Conservation (phyloP, 2,329 filamentous ascomycete genomes). For the Curvularia verruculosa region DNA sequence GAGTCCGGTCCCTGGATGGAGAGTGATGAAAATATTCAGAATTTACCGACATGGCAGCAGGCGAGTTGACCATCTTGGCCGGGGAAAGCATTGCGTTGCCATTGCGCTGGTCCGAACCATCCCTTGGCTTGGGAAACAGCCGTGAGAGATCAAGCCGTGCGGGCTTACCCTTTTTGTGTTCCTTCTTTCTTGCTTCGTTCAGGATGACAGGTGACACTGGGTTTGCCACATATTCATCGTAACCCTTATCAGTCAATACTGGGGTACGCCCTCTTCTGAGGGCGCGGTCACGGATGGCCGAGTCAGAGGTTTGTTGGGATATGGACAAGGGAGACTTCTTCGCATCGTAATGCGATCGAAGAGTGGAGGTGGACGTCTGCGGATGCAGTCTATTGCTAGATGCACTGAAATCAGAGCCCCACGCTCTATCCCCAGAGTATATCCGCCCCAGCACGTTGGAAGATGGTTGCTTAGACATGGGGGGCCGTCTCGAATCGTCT, state of each 20-base stretch:
- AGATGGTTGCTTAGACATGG: constrained; percentile 41
- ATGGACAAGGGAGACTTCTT: constrained; percentile 49
- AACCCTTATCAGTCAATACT: constrained; percentile 25
- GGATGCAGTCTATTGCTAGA: constrained; percentile 37
- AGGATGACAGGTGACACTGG: constrained; percentile 31
- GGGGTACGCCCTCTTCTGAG: constrained; percentile 48
- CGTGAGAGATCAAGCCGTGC: constrained; percentile 51
- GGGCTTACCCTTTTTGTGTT: constrained; percentile 44
- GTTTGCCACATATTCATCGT: constrained; percentile 22
- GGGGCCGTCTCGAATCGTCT: constrained; percentile 29
- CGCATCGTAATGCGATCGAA: constrained; percentile 53
- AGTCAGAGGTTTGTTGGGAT: constrained; percentile 54
- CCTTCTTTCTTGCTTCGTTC: constrained; percentile 26
- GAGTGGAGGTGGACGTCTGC: constrained; percentile 47
- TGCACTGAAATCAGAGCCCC: constrained; percentile 39
- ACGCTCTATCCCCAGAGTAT: constrained; percentile 30
- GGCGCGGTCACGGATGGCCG: constrained; percentile 53
- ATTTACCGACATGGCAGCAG: constrained; percentile 46
- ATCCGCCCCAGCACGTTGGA: constrained; percentile 41
- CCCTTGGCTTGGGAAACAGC: constrained; percentile 49
- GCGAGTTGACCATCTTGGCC: constrained; percentile 49
- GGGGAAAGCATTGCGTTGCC: constrained; percentile 45
- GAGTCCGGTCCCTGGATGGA: constrained; percentile 41
- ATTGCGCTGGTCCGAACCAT: constrained; percentile 23
- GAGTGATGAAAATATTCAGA: constrained; percentile 47